Percentiles rank a stretch among this genome's conserved stretches.
Conservation (phyloP, 2,329 filamentous ascomycete genomes). For the Septoria petroselini region DNA sequence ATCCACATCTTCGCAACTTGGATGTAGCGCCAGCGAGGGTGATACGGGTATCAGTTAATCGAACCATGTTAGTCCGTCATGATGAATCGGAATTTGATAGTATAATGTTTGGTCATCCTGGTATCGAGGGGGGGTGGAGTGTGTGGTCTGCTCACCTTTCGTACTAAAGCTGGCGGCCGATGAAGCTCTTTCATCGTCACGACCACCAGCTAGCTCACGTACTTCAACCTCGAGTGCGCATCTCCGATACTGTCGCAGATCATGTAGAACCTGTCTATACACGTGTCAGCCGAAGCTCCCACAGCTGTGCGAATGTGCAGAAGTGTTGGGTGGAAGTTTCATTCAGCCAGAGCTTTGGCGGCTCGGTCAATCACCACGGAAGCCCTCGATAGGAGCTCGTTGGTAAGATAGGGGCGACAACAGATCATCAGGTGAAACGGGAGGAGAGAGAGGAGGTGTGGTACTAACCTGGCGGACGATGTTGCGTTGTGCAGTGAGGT, state of each 20-base stretch:
- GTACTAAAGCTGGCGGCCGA: background rate
- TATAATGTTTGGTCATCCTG: conserved; percentile 48
- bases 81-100: conserved; percentile 50
- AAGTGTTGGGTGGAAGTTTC: conserved; percentile 18
- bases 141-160: conserved; percentile 12
- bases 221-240: background rate
- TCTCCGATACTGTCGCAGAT: background rate
- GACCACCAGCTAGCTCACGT: conserved; percentile 1
- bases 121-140: conserved; percentile 11
- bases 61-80: conserved; percentile 49
- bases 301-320: background rate
- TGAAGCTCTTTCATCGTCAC: background rate
- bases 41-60: conserved; percentile 44
- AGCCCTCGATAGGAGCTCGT: conserved; percentile 25
- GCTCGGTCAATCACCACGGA: conserved; percentile 59
- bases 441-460: conserved; percentile 24
- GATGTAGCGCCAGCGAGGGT: background rate
- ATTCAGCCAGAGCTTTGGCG: conserved; percentile 60
- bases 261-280: background rate
- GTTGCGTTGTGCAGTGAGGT: conserved; percentile 6
- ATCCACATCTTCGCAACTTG: background rate
- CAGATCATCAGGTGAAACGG: conserved; percentile 52
- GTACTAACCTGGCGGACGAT: conserved; percentile 22
- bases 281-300: conserved; percentile 19
- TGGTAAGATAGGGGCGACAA: conserved; percentile 64